Evolutionary conservation across 2,329 filamentous ascomycete genomes (phyloP), one percentile per base, ranked within the genome.

Genomic region (Apiospora phragmitis): DNA sequence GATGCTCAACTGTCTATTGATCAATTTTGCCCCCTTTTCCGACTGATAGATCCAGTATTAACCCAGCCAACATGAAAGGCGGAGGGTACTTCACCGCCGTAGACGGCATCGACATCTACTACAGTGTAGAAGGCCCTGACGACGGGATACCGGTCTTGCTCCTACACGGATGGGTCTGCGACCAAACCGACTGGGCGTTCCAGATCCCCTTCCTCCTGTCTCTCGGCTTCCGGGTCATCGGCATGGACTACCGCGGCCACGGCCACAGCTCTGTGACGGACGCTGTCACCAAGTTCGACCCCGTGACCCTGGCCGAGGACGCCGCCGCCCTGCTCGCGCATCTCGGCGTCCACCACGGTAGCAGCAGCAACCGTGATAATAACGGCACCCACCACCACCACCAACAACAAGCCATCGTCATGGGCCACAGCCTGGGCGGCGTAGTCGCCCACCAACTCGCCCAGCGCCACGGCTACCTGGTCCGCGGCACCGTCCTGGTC

Each of bases 371-470:
- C 6, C 18, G 43, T 1, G 21, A 47, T 7, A n/a, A n/a, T 21
- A 45, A 21, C 42, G 42, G 42, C 42, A 43, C 18, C 16, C 14
- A 16, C 43, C 21, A 45, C 21, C 7, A 21, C 21, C n/a, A n/a
- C 35, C n/a, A n/a, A 24, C 42, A 70, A 71, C 24, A 45, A 35
- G 68, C 69, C 35, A 65, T 71, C 32, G 38, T 70, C 62, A 32
- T 71, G n/a, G 70, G 62, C 29, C 70, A 71, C 47, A 70, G 68
- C 68, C 65, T 71, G 14, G 70, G 68, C 51, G 45, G 45, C 9
- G 18, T 65, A 24, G 69, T 71, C 16, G 69, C 47, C 5, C 26
- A 38, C 26, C 69, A 68, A 29, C 49, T 71, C 5, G 43, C 70
- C 32, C 26, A 32, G 16, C 35, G 41, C 21, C 55, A 67, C 38